Conservation (phyloP, 768 basidiomycete genomes). For the Clavulina sp. region DNA sequence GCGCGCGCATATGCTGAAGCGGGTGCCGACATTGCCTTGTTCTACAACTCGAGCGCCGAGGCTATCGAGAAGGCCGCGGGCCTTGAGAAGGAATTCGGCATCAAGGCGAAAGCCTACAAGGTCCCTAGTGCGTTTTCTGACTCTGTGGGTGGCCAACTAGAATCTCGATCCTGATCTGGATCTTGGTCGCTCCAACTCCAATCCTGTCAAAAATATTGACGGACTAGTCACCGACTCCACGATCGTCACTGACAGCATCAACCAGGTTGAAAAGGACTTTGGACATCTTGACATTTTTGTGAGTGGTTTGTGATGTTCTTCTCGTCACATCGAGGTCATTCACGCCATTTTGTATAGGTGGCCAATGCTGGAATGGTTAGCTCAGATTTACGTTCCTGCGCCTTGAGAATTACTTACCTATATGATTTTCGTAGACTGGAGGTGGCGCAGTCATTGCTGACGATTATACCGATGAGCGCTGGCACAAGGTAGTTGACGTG, state of each 20-base stretch:
- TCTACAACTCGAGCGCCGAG: not conserved
- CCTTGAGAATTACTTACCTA: not conserved
- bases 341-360: not conserved
- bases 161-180: no score
- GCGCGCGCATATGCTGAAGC: not conserved
- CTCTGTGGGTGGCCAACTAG: no score
- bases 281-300: not conserved
- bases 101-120: not conserved
- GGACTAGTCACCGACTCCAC: not conserved
- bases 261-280: not conserved
- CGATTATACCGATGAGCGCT: not conserved
- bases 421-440: not conserved
- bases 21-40: not conserved
- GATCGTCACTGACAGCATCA: not conserved
- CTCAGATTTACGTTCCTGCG: not conserved
- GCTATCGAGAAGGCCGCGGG: not conserved
- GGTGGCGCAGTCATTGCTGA: not conserved
- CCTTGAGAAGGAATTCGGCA: not conserved
- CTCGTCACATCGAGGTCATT: not conserved
- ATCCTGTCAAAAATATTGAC: no score
- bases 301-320: not conserved
- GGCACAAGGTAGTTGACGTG: not conserved
- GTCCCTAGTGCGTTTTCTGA: not conserved
- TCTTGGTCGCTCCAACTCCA: no score
- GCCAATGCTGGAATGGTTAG: not conserved